Conservation (phyloP, 306 rosid species). For the Dryas octopetala region DNA sequence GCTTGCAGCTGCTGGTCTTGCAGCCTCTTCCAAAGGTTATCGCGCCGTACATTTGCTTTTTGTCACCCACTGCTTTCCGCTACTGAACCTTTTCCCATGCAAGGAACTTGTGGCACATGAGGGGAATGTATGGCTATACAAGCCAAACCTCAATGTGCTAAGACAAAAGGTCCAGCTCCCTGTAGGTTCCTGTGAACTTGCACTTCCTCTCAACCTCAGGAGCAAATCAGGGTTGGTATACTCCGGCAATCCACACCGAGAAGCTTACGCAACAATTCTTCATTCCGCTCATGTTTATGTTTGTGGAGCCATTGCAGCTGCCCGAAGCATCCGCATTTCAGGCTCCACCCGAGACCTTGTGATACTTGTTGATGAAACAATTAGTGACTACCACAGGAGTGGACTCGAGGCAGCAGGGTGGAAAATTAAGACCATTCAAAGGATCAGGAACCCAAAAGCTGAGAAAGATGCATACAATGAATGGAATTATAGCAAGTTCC, state of each 20-base stretch:
- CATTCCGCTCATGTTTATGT: slow-evolving; percentile 94
- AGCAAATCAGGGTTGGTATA: slow-evolving; percentile 51
- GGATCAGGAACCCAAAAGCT: slow-evolving; percentile 93
- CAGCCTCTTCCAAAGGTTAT: slow-evolving; percentile 72
- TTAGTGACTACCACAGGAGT: slow-evolving; percentile 74
- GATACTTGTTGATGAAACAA: slow-evolving; percentile 85
- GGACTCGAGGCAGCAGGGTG: slow-evolving; percentile 97
- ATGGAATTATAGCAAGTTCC: slow-evolving; percentile 97
- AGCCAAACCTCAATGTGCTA: slow-evolving; percentile 64
- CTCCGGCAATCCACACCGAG: slow-evolving; percentile 60
- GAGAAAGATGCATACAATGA: slow-evolving; percentile 95
- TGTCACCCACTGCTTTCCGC: slow-evolving; percentile 65
- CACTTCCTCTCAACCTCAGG: slow-evolving; percentile 54
- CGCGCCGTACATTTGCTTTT: slow-evolving; percentile 69
- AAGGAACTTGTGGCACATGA: slow-evolving; percentile 59
- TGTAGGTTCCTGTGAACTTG: slow-evolving; percentile 89
- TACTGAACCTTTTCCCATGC: slow-evolving; percentile 75
- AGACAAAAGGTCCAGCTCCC: slow-evolving; percentile 76
- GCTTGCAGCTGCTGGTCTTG: slow-evolving; percentile 82
- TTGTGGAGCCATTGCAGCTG: slow-evolving; percentile 94
- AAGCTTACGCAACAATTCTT: slow-evolving; percentile 94
- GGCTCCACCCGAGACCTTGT: slow-evolving; percentile 90
- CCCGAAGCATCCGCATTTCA: slow-evolving; percentile 87
- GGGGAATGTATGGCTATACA: slow-evolving; percentile 78
- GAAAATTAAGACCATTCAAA: slow-evolving; percentile 76